Base-by-base conservation (phyloP, 352 stramenopile species). In the Phytophthora tubulina region DNA sequence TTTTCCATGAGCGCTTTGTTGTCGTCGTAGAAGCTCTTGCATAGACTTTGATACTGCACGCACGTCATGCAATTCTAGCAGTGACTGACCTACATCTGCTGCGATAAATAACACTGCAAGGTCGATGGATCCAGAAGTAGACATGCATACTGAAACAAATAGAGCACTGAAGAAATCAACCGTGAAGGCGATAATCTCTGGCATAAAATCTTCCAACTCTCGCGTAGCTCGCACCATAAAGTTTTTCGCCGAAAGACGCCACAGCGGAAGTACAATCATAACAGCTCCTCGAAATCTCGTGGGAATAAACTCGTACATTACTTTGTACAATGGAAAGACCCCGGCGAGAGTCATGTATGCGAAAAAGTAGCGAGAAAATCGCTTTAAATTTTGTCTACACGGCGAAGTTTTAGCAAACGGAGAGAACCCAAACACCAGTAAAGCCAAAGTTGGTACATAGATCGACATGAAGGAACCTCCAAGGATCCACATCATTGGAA, bases 141-240 rank as follows among this genome's bases (percentile, higher is more conserved):
- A 69, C 32, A 72, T 69, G 48, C 67, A 75, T 38, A 67, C 67
- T 7, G 46, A 66, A 8, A 70, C 55, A 6, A 67, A 51, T 5
- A 76, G 56, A 21, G 50, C 31, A 51, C 66, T 61, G 36, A 76
- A 76, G 21, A 72, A 63, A 30, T 68, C 63, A 2, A 76, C 56
- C 1, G 56, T 67, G 55, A 76, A 58, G 11, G 58, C 55, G n/a
- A 75, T 38, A 7, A 67, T 63, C 35, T 51, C 60, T 2, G 63
- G 58, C 55, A 66, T 52, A n/a, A 72, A 59, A 36, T 72, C 64
- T 35, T 72, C 32, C 15, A 67, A 15, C 14, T 72, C 52, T 8
- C 63, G 53, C 14, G 39, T 44, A 15, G 45, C 27, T 57, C 33
- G 33, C 10, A 64, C 14, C 35, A 70, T 51, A 15, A 70, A 57